Evolutionary conservation across 1,284 basidiomycete genomes (phyloP).

Genomic region (Leccinum holopus): DNA sequence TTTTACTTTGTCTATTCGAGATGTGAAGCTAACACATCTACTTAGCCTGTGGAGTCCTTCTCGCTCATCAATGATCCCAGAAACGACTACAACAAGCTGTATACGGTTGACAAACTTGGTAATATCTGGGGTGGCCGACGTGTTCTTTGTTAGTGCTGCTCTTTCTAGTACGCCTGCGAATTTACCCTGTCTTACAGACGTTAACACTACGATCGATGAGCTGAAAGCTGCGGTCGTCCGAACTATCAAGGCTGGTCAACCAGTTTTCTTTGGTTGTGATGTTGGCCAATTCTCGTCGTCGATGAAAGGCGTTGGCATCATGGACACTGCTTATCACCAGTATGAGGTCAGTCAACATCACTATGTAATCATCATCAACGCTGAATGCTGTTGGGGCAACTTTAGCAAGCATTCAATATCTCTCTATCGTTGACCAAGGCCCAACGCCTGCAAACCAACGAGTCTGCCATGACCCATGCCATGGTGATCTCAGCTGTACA

Average conservation of each 20-base stretch:
- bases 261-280: conserved; percentile 95
- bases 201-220: conserved; percentile 82
- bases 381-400: conserved; percentile 2
- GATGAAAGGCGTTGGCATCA: conserved; percentile 66
- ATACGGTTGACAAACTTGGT: conserved; percentile 90
- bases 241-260: conserved; percentile 85
- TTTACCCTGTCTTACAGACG: conserved; percentile 54
- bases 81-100: conserved; percentile 80
- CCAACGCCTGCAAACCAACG: conserved; percentile 77
- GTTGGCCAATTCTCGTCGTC: conserved; percentile 82
- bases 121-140: conserved; percentile 87
- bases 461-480: conserved; percentile 89
- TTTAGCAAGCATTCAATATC: conserved; percentile 57
- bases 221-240: conserved; percentile 83
- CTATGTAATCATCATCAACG: not conserved
- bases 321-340: conserved; percentile 84
- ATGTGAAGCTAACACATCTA: conserved; percentile 6
- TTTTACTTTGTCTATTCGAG: conserved; percentile 6
- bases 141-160: conserved; percentile 65
- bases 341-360: conserved; percentile 56
- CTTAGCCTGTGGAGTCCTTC: conserved; percentile 68
- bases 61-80: conserved; percentile 96
- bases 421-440: conserved; percentile 74
- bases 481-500: conserved; percentile 96
- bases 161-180: not conserved